phyloP scores from a whole-genome alignment of 78 protist species.

The Chrysochromulina parva region DNA sequence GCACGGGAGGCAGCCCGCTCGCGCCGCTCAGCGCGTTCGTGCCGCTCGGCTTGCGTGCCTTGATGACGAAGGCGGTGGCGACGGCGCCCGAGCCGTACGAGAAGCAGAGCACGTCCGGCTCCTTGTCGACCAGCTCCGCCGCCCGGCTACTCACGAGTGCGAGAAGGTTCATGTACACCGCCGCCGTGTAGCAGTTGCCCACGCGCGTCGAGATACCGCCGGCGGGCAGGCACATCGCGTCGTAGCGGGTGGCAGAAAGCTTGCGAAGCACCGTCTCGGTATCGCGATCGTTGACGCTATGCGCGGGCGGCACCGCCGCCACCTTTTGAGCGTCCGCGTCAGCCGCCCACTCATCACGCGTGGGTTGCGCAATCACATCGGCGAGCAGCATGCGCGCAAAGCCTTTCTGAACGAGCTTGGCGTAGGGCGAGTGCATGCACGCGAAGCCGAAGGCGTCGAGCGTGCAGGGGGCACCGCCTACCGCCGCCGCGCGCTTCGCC shows the following conservation, averaged over 20 bases:
- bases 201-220: conserved; percentile 65
- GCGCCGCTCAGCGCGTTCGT: background rate
- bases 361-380: too few species aligned
- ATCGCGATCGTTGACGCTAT: conserved; percentile 70
- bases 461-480: background rate
- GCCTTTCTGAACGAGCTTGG: conserved; percentile 91
- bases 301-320: conserved; percentile 1
- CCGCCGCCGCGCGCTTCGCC: background rate
- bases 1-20: background rate
- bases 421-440: conserved; percentile 93
- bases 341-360: too few species aligned
- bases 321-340: background rate
- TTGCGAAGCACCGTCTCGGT: conserved; percentile 53
- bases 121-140: conserved; percentile 34
- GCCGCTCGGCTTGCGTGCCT: background rate
- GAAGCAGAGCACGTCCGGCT: conserved; percentile 78
- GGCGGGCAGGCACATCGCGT: conserved; percentile 71
- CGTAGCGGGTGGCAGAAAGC: conserved; percentile 16
- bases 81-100: conserved; percentile 95
- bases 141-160: conserved; percentile 66
- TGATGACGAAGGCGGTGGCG: conserved; percentile 49
- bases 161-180: conserved; percentile 79
- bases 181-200: conserved; percentile 94
- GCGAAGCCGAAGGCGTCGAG: conserved; percentile 67
- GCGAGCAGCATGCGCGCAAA: conserved; percentile 69